Percentiles rank a stretch among this genome's conserved stretches.
Conservation (phyloP, 106 monocot genomes). For the Phalaenopsis aphrodite region DNA sequence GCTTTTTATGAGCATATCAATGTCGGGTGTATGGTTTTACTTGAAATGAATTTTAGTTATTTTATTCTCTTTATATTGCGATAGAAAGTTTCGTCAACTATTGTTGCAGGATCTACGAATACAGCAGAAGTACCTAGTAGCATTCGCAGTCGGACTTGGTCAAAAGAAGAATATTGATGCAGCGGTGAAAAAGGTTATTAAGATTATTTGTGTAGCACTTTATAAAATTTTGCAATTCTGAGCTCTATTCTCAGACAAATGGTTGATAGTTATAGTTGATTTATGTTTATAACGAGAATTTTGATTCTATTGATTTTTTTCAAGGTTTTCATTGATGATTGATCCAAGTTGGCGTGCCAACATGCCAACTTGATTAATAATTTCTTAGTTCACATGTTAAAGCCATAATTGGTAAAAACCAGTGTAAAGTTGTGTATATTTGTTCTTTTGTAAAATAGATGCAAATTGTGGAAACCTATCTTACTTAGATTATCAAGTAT, state of each 20-base stretch:
- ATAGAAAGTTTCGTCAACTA: background rate
- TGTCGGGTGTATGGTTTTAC: background rate
- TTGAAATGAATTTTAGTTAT: background rate
- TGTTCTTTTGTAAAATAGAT: too few relatives aligned
- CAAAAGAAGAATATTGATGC: conserved; percentile 41
- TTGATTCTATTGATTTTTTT: too few relatives aligned
- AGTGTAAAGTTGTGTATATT: too few relatives aligned
- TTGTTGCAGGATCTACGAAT: conserved; percentile 25
- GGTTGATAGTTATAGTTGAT: too few relatives aligned
- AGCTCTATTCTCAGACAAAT: background rate
- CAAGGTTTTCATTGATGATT: too few relatives aligned
- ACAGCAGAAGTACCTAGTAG: conserved; percentile 33
- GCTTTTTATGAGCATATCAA: background rate
- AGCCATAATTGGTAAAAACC: too few relatives aligned
- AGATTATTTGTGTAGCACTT: background rate
- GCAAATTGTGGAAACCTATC: too few relatives aligned
- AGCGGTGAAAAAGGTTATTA: conserved; percentile 34
- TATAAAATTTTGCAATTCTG: background rate
- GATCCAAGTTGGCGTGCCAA: too few relatives aligned
- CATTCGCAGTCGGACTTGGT: conserved; percentile 30
- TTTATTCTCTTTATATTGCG: background rate
- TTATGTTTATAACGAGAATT: too few relatives aligned
- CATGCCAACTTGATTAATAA: too few relatives aligned
- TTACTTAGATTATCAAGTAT: too few relatives aligned
- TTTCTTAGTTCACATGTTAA: too few relatives aligned